Base-by-base conservation (phyloP, 2,329 filamentous ascomycete genomes). In the Fusarium sp. region DNA sequence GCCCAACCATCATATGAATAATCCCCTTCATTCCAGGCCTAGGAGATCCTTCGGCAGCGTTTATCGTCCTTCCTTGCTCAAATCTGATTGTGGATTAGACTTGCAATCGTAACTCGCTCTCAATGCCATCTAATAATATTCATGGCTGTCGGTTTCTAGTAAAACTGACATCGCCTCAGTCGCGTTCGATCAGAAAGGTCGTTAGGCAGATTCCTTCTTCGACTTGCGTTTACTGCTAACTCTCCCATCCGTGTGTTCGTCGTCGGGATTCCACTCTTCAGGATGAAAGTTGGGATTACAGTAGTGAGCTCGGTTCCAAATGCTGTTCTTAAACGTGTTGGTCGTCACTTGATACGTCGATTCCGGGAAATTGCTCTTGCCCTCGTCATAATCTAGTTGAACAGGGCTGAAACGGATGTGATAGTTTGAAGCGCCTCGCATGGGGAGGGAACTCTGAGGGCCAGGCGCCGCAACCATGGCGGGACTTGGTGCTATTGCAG, bases 271-370 rank as follows among this genome's bases (percentile, higher is more conserved):
- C 81, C 82, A 84, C 66, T 83, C 81, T 62, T 84, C 83, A 1
- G 83, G 83, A 38, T 84, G 83, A 52, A 85, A 85, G 45, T 84
- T 83, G 5, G 88, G 88, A 70, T 92, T 92, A 65, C 89, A 89
- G 72, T 89, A 92, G 76, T 92, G 90, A 2, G 90, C 89, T 49
- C 86, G 86, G 73, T 91, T 92, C 80, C 88, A 91, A 59, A 91
- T 88, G 56, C 87, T 90, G 71, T 91, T 91, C 75, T 89, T 90
- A 75, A 92, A 92, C 2, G 87, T 88, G 54, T 83, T 86, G 4
- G 88, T 91, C 57, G 83, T 84, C 6, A 82, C 79, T 17, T 82
- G 79, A 55, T 86, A 85, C 7, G 82, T 80, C n/a, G 85, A 83
- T 62, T 87, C 86, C 3, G 76, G 75, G n/a, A 80, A 79, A 46